phyloP scores from a whole-genome alignment of 345 rosid genomes.

The Odontarrhena argentea region DNA sequence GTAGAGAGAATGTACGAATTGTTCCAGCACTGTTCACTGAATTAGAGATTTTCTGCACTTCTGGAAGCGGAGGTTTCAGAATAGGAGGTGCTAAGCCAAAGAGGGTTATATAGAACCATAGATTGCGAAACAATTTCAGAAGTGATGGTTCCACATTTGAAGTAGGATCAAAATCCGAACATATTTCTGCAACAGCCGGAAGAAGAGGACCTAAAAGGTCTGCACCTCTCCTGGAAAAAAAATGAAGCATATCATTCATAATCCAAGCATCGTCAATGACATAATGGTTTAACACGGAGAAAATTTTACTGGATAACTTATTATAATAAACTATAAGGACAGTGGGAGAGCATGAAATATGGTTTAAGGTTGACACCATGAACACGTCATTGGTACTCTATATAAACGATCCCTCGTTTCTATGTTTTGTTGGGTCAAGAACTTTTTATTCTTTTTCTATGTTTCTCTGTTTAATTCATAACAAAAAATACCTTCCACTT shows the following conservation, averaged over 20 bases:
- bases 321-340: background rate
- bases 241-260: constrained; percentile 11
- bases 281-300: constrained; percentile 12
- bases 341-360: background rate
- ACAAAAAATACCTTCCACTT: constrained; percentile 74
- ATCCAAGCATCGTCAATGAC: constrained; percentile 26
- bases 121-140: constrained; percentile 90
- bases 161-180: constrained; percentile 93
- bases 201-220: constrained; percentile 95
- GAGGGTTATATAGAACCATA: constrained; percentile 97
- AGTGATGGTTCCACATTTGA: constrained; percentile 87
- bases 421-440: background rate
- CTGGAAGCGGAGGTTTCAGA: constrained; percentile 55
- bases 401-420: background rate
- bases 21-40: constrained; percentile 77
- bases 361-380: background rate
- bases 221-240: constrained; percentile 85
- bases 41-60: constrained; percentile 67
- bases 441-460: background rate
- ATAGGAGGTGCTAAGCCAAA: constrained; percentile 98
- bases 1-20: constrained; percentile 67
- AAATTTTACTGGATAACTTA: background rate
- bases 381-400: constrained; percentile 2
- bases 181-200: constrained; percentile 96
- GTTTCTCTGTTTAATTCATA: constrained; percentile 8